Evolutionary conservation across 225 moss, liverwort and hornwort species (phyloP).

Genomic region (Marchantia paleacea): DNA sequence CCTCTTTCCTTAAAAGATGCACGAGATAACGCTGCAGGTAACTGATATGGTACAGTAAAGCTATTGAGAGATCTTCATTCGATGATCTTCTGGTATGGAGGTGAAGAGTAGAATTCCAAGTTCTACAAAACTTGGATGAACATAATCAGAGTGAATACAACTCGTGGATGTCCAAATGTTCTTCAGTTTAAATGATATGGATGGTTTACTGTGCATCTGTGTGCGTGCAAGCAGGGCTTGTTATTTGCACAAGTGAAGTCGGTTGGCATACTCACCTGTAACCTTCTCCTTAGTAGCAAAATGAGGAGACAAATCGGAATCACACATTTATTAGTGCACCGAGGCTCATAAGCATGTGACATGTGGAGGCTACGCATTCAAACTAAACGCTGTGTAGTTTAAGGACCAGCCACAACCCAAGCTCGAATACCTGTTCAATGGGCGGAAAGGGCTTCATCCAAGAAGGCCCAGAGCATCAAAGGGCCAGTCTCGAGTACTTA

Average conservation of each 20-base stretch:
- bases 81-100: neutral
- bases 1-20: too few species aligned
- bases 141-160: too few species aligned
- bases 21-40: too few species aligned
- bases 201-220: neutral
- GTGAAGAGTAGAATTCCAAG: neutral
- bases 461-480: neutral
- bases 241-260: neutral
- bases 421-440: neutral
- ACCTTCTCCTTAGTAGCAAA: neutral
- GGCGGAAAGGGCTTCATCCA: neutral
- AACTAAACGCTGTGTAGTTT: neutral
- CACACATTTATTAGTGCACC: neutral
- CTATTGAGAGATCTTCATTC: too few species aligned
- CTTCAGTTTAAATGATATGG: neutral
- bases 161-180: too few species aligned
- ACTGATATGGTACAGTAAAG: too few species aligned
- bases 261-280: neutral
- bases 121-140: neutral
- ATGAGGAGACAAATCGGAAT: neutral
- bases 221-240: neutral
- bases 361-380: neutral
- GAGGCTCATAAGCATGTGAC: neutral
- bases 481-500: neutral
- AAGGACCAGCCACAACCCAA: neutral